These are phyloP conservation scores for Cucumis sativus DNA, from an alignment of 306 rosid genomes.

Conservation along the genomic window DNA sequence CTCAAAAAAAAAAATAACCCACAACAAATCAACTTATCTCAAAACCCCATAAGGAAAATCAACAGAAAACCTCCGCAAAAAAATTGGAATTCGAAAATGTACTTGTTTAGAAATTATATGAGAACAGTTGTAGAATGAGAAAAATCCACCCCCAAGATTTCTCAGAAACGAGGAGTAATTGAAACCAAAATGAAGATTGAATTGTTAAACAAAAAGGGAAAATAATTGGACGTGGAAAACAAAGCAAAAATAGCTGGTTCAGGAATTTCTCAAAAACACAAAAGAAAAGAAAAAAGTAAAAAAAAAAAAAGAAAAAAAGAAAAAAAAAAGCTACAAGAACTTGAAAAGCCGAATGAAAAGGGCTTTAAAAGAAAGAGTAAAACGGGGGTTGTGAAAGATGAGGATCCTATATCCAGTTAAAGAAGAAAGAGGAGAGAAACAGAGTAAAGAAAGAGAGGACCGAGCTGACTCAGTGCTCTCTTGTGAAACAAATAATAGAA, in stretches of 20 bases:
- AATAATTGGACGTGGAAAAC: background rate
- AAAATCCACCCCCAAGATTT: background rate
- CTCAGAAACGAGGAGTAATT: background rate
- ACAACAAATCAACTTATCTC: conserved; percentile 3
- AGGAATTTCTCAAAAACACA: background rate
- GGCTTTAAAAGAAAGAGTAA: conserved; percentile 3
- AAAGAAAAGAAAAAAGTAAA: too few species aligned
- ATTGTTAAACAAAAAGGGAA: background rate
- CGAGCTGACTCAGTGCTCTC: conserved; percentile 9
- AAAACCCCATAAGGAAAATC: conserved; percentile 5
- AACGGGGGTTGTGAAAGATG: background rate
- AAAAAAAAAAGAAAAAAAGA: too few species aligned
- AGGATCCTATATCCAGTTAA: conserved; percentile 28
- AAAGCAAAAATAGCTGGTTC: background rate
- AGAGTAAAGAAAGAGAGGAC: conserved; percentile 14
- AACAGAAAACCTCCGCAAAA: background rate
- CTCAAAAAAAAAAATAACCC: background rate
- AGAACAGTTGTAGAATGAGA: background rate
- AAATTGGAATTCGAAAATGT: background rate
- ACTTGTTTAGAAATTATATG: background rate
- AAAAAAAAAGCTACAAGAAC: background rate
- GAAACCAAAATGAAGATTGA: background rate
- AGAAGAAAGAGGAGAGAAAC: conserved; percentile 4
- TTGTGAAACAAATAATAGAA: background rate
- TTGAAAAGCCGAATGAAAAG: background rate